These are phyloP conservation scores for Ogataea trehalophila DNA, from an alignment of 805 yeast genomes.

Conservation along the genomic window DNA sequence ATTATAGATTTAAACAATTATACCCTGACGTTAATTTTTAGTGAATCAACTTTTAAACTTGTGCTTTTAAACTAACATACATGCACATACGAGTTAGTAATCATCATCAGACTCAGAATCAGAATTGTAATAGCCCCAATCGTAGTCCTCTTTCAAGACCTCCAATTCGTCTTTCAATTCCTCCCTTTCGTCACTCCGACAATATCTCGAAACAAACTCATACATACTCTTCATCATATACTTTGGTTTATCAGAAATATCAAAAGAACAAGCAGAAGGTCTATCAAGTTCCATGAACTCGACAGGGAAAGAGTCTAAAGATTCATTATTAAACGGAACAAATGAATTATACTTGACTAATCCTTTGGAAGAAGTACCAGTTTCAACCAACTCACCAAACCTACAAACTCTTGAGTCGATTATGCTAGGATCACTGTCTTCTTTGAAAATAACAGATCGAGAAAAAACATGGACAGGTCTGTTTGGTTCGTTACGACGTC, in stretches of 20 bases:
- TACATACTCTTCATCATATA: slow-evolving; percentile 20
- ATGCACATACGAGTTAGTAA: not conserved
- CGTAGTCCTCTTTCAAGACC: slow-evolving; percentile 41
- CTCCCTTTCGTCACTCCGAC: slow-evolving; percentile 45
- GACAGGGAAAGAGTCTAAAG: slow-evolving; percentile 31
- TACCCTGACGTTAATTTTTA: not conserved
- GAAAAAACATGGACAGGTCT: slow-evolving; percentile 22
- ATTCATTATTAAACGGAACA: slow-evolving; percentile 11
- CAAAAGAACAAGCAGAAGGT: slow-evolving; percentile 14
- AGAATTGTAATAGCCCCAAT: slow-evolving; percentile 46
- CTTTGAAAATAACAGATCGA: slow-evolving; percentile 22
- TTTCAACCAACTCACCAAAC: slow-evolving; percentile 7
- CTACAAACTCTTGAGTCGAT: slow-evolving; percentile 2
- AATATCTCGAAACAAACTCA: slow-evolving; percentile 20
- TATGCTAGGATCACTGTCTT: slow-evolving; percentile 1
- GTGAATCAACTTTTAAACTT: no score
- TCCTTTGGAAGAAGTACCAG: slow-evolving; percentile 17
- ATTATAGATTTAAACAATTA: not conserved
- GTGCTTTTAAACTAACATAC: no score
- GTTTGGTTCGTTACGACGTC: not conserved
- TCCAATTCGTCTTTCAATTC: slow-evolving; percentile 48
- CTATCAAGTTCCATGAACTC: slow-evolving; percentile 10
- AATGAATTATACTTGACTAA: slow-evolving; percentile 10
- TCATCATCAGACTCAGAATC: slow-evolving; percentile 36
- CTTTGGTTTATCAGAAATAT: slow-evolving; percentile 22